phyloP scores from a whole-genome alignment of 2,329 filamentous ascomycete species.

The Teratosphaeria gauchensis region DNA sequence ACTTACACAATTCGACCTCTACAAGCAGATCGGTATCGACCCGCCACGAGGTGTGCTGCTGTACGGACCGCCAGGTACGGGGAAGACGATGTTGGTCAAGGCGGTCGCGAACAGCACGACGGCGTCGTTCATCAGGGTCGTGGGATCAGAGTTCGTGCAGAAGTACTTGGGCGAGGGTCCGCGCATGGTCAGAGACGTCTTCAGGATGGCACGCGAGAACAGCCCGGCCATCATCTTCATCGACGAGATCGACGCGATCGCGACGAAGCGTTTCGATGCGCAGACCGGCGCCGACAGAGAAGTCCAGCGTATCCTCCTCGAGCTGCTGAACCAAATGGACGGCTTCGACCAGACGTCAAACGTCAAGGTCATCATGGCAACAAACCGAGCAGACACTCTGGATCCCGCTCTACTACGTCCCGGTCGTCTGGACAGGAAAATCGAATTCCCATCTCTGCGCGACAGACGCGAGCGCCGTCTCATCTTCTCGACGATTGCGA shows the following conservation, averaged over 20 bases:
- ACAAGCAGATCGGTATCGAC: slow-evolving; percentile 98
- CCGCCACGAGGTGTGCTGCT: slow-evolving; percentile 91
- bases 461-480: slow-evolving; percentile 90
- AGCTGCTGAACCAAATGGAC: slow-evolving; percentile 98
- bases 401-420: slow-evolving; percentile 91
- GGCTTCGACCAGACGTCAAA: slow-evolving; percentile 98
- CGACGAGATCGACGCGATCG: slow-evolving; percentile 97
- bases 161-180: slow-evolving; percentile 97
- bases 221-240: slow-evolving; percentile 99
- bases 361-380: slow-evolving; percentile 99
- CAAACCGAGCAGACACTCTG: slow-evolving; percentile 93
- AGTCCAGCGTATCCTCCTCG: slow-evolving; percentile 94
- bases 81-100: slow-evolving; percentile 97
- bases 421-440: slow-evolving; percentile 93
- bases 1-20: slow-evolving; percentile 93
- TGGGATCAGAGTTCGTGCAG: slow-evolving; percentile 96
- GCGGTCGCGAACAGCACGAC: slow-evolving; percentile 97
- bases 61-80: slow-evolving; percentile 90
- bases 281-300: slow-evolving; percentile 97
- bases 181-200: slow-evolving; percentile 97
- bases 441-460: slow-evolving; percentile 91
- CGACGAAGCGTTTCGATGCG: slow-evolving; percentile 97
- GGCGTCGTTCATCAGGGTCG: slow-evolving; percentile 94
- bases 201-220: slow-evolving; percentile 98
- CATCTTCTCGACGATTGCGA: slow-evolving; percentile 94